These are phyloP conservation scores for Tetracladium maxilliforme DNA, from an alignment of 2,329 filamentous ascomycete species.

Conservation along the genomic window DNA sequence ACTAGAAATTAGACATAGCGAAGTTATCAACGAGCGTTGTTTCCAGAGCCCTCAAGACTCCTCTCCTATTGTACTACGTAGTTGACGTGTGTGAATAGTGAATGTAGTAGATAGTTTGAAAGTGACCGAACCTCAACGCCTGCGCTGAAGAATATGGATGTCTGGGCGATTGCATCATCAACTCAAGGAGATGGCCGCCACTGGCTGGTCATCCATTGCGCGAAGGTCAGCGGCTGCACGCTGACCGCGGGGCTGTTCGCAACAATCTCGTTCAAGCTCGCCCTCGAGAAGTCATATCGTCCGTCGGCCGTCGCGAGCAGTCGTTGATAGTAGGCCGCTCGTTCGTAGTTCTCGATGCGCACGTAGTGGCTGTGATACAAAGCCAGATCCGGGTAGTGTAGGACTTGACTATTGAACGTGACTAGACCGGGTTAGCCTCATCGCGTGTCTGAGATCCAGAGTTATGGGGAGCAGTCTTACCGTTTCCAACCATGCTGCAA, in stretches of 20 bases:
- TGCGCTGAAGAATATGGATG: no score
- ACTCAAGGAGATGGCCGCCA: conserved; percentile 27
- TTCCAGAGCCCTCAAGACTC: no score
- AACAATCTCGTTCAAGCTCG: conserved; percentile 42
- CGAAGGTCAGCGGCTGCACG: conserved; percentile 33
- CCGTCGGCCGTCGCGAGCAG: conserved; percentile 55
- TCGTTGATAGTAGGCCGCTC: conserved; percentile 39
- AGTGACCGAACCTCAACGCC: no score
- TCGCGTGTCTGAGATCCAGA: no score
- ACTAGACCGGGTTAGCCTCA: no score
- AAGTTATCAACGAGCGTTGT: no score
- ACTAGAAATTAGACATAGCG: no score
- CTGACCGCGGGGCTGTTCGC: conserved; percentile 18
- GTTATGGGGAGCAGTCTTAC: no score
- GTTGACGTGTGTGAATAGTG: no score
- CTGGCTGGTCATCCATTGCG: conserved; percentile 34
- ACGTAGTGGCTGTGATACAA: conserved; percentile 24
- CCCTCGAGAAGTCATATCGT: conserved; percentile 46
- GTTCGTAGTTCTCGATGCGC: conserved; percentile 29
- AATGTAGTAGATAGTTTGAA: no score
- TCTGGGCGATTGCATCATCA: no score
- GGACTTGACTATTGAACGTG: conserved; percentile 20
- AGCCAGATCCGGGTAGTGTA: conserved; percentile 23
- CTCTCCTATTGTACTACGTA: no score
- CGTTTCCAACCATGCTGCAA: conserved; percentile 14